Evolutionary conservation across 768 basidiomycete species (phyloP), one percentile per base, ranked within the genome.

Genomic region (Austroboletus festivus): DNA sequence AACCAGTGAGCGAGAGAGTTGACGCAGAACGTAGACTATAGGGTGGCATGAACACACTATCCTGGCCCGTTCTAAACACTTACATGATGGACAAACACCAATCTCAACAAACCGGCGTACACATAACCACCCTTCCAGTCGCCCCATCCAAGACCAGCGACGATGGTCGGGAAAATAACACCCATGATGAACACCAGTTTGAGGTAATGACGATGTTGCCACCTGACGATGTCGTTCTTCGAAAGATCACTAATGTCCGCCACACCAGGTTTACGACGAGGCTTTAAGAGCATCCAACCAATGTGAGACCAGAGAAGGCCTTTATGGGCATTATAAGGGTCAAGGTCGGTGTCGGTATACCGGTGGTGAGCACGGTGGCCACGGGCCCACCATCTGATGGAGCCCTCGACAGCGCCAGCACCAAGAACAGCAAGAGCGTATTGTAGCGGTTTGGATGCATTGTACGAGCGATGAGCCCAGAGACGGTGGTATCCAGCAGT

Each of bases 361-460:
- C 92, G 81, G 64, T 93, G 93, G 68, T 93, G 92, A 3, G 93
- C 93, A 48, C 93, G 87, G 74, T 97, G 93, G 40, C 92, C 91
- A 44, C 93, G 80, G 24, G 84, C 85, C 94, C 94, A 97, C 93
- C 94, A 96, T 64, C 89, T 89, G 75, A 97, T 93, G 20, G 93
- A 94, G 7, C 92, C 93, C 64, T 97, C 82, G 44, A 93, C 85
- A 8, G 90, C 92, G 35, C 93, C 93, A 1, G 90, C 83, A 47
- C 92, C 94, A 10, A 84, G 82, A 34, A 86, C 61, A 26, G 92
- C 89, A 39, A 95, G 81, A 62, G 82, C 70, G 65, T 90, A 94
- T 68, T 95, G 85, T 10, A 95, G 75, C 22, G 88, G 84, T 50
- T 78, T 77, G 3, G 85, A 82, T 33, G 93, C 94, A 63, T 93